phyloP scores from a whole-genome alignment of 306 rosid species.

The Fragaria nilgerrensis region DNA sequence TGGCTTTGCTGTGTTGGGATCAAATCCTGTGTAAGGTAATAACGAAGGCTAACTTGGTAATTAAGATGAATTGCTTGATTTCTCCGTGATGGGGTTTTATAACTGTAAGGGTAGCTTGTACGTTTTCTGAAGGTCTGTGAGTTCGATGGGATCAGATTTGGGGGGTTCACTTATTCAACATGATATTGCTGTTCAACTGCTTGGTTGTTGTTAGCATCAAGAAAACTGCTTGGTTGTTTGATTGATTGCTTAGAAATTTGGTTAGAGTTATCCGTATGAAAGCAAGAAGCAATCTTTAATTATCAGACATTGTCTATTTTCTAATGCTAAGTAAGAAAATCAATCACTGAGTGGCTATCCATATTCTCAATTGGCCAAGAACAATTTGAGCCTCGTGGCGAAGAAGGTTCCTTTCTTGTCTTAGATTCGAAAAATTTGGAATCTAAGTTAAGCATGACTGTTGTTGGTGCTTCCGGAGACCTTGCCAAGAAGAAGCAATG shows the following conservation, averaged over 20 bases:
- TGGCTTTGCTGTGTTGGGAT: too few species aligned
- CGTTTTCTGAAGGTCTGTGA: too few species aligned
- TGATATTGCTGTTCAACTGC: too few species aligned
- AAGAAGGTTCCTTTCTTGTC: neutral
- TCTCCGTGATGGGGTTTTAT: too few species aligned
- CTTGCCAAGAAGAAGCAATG: conserved; percentile 93
- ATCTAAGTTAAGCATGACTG: conserved; percentile 73
- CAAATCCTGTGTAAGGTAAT: too few species aligned
- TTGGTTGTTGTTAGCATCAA: too few species aligned
- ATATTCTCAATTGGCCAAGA: conserved; percentile 43
- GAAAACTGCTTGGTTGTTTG: neutral
- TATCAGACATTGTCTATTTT: neutral
- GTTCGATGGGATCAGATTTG: too few species aligned
- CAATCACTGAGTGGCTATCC: neutral
- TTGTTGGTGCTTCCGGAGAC: conserved; percentile 98
- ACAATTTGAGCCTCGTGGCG: conserved; percentile 27
- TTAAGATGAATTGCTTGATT: too few species aligned
- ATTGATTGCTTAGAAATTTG: conserved; percentile 5
- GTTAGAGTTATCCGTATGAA: neutral
- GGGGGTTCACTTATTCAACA: too few species aligned
- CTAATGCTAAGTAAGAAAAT: neutral
- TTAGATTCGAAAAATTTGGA: conserved; percentile 39
- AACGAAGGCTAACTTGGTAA: too few species aligned
- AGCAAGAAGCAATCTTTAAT: neutral
- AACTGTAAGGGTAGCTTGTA: too few species aligned